A percentile compares a stretch with the other conserved stretches of the same genome.
Conservation (phyloP, 495 filamentous ascomycete species). For the Cenococcum geophilum region DNA sequence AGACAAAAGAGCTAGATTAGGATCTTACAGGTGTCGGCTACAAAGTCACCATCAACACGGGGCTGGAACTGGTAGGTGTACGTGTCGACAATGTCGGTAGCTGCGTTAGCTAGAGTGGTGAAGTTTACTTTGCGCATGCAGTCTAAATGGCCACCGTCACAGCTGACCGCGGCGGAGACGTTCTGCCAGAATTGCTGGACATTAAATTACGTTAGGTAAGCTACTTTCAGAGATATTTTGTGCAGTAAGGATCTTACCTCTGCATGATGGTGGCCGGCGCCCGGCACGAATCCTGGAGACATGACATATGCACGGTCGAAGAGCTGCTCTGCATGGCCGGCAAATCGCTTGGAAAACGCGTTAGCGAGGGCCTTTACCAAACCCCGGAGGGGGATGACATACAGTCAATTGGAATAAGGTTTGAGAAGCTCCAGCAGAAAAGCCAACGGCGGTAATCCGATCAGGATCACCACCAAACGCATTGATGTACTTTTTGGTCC, state of each 20-base stretch:
- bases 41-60: conserved; percentile 38
- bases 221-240: too few species aligned
- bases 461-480: conserved; percentile 15
- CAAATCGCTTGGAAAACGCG: conserved; percentile 26
- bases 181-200: conserved; percentile 32
- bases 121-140: conserved; percentile 37
- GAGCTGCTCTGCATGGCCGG: conserved; percentile 36
- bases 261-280: conserved; percentile 35
- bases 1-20: too few species aligned
- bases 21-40: conserved; percentile 34
- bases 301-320: conserved; percentile 38
- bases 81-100: conserved; percentile 23
- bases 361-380: too few species aligned
- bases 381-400: too few species aligned
- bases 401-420: conserved; percentile 22
- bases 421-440: conserved; percentile 12
- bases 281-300: conserved; percentile 39
- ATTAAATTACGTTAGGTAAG: too few species aligned
- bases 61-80: conserved; percentile 42
- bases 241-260: conserved; percentile 9
- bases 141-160: conserved; percentile 31
- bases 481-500: conserved; percentile 13
- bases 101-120: conserved; percentile 29
- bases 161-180: conserved; percentile 37
- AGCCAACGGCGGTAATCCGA: conserved; percentile 5